These are phyloP conservation scores for Fusarium poae DNA, from an alignment of 2,329 filamentous ascomycete genomes.

Conservation along the genomic window DNA sequence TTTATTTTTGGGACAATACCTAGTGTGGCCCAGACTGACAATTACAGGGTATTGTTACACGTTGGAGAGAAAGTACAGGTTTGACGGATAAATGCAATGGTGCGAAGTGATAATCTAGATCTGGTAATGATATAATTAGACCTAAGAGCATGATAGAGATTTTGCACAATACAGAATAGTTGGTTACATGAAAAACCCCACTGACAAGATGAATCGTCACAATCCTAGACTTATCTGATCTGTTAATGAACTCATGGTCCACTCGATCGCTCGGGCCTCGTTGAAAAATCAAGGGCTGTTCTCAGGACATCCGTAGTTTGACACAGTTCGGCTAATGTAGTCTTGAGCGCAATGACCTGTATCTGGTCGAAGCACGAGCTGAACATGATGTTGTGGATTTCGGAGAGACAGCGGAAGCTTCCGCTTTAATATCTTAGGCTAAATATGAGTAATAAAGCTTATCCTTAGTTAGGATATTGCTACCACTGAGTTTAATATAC, in stretches of 20 bases:
- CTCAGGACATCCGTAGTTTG: not conserved
- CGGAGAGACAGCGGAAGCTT: not conserved
- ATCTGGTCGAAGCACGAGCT: not conserved
- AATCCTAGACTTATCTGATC: not conserved
- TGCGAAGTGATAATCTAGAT: no score
- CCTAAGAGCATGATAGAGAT: no score
- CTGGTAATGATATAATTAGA: no score
- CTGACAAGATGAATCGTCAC: no score
- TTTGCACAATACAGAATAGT: no score
- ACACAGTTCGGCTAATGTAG: not conserved
- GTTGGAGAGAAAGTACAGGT: conserved; percentile 26
- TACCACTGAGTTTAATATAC: not conserved
- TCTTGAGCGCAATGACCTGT: not conserved
- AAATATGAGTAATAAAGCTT: not conserved
- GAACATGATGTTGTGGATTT: not conserved
- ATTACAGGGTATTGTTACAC: conserved; percentile 40
- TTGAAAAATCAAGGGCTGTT: not conserved
- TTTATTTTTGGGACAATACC: conserved; percentile 22
- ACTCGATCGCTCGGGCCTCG: not conserved
- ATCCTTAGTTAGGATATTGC: not conserved
- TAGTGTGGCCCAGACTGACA: not conserved
- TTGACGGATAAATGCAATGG: no score
- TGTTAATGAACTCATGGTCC: not conserved
- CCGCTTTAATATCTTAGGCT: not conserved
- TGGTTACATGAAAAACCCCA: no score